Evolutionary conservation across 176 grass and related monocot species (phyloP), one percentile per base, ranked within the genome.

Genomic region (Melocanna baccifera): DNA sequence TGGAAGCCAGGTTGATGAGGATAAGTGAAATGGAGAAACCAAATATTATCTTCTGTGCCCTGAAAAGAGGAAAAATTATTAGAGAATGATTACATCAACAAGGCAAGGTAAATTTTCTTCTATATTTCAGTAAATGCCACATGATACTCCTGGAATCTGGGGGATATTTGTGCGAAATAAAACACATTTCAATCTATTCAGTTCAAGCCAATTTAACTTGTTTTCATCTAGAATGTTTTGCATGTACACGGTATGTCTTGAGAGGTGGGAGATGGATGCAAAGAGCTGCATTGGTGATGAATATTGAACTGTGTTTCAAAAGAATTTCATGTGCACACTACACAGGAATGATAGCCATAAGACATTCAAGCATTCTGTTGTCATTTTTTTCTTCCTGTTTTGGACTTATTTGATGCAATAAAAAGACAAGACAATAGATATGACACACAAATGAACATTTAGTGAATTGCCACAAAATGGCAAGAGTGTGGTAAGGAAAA

Each of bases 11-110:
- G 67, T 98, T 98, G 87, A 98, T 95, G 78, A 98, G 93, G 67
- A 98, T 85, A 87, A 98, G 96, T 47, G 96, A 96, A 50, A 98
- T 64, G 7, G 96, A 96, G 86, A 98, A 96, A 50, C 96, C 93
- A 74, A 94, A 89, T 40, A 67, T 1, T 30, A 98, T 89, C 88
- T 69, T 94, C 86, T 84, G 92, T 81, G 83, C 79, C 83, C 96
- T 98, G 89, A 69, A 73, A 93, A 9, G 82, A 73, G 25, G 12
- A 77, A 45, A 87, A 26, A 26, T 3, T 85, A 56, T 78, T 73
- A 83, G 57, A 73, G 56, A 20, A 74, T 23, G 59, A 18, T 42
- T 39, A 64, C 32, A 57, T 28, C 73, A 40, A 56, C 22, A 34
- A 7, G 41, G 14, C 34, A 87, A 56, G 22, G 29, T 58, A 78